Evolutionary conservation across 106 monocot species (phyloP), one percentile per base, ranked within the genome.

Genomic region (Amphibolis antarctica): DNA sequence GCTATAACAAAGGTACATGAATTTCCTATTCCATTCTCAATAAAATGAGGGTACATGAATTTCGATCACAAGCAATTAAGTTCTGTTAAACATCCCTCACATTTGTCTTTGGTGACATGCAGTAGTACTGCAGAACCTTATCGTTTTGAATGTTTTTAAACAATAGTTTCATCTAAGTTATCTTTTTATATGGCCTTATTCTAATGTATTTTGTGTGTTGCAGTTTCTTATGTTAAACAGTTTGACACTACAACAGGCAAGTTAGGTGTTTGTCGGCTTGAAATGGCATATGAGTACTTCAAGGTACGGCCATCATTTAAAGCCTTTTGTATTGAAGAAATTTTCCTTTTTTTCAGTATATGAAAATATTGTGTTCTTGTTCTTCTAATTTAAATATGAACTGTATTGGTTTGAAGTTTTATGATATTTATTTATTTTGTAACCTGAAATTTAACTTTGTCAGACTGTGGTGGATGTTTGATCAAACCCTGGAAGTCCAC

Each of bases 211-310:
- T 27, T 53, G 23, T 43, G 26, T 43, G 24, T 59, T 74, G 52
- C 59, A 98, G 98, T 81, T 64, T 42, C 87, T 26, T 80, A 98
- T 83, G 98, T 91, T 19, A 98, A 83, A 62, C 60, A 62, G 46
- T 69, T 91, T 58, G 87, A 98, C 69, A 65, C 91, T 76, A 85
- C 87, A 44, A 79, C 80, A 62, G 98, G 91, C 14, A 83, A 85
- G 76, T 90, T 98, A 56, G 98, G 98, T 68, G 80, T 87, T 80
- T 91, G 90, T 69, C 84, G 87, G 28, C 98, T 98, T 60, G 98
- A 98, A 77, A 78, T 87, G 29, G 98, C 98, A 42, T 91, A 87
- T 71, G 80, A 81, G 63, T 84, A 90, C 77, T 91, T 88, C 77
- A 91, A 91, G 87, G 98, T 98, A 63, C 10, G 21, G 12, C 25